These are phyloP conservation scores for Adansonia grandidieri DNA, from an alignment of 441 rosid species.

Conservation along the genomic window DNA sequence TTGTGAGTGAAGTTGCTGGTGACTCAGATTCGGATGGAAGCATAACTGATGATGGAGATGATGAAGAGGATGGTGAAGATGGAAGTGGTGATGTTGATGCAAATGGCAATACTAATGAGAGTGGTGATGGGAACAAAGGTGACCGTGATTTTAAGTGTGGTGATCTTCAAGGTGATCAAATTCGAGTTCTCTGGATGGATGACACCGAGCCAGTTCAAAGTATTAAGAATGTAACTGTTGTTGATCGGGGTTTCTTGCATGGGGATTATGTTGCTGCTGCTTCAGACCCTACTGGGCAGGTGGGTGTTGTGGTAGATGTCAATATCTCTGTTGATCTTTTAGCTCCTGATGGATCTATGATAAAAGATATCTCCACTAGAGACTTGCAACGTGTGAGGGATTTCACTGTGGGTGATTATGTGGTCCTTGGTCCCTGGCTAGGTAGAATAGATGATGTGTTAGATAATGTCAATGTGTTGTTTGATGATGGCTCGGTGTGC, in stretches of 20 bases:
- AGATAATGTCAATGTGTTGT: conserved; percentile 88
- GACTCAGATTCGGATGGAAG: conserved; percentile 46
- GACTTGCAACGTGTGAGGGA: conserved; percentile 83
- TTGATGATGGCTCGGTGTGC: conserved; percentile 96
- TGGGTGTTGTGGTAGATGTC: conserved; percentile 85
- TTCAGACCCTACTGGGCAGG: conserved; percentile 82
- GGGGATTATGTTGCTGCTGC: conserved; percentile 91
- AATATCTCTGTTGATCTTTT: conserved; percentile 71
- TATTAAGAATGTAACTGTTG: conserved; percentile 55
- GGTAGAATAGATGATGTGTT: conserved; percentile 92
- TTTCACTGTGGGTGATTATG: conserved; percentile 83
- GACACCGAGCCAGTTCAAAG: conserved; percentile 73
- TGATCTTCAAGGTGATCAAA: conserved; percentile 71
- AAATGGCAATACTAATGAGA: conserved; percentile 40
- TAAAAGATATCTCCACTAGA: conserved; percentile 67
- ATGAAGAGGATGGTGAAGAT: conserved; percentile 41
- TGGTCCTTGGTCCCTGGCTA: conserved; percentile 90
- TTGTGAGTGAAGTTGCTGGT: conserved; percentile 5
- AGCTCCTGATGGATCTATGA: conserved; percentile 65
- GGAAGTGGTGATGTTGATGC: conserved; percentile 38
- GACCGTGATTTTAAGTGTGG: conserved; percentile 47
- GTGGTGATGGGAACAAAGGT: conserved; percentile 36
- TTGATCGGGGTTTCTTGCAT: conserved; percentile 89
- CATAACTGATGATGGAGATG: conserved; percentile 41
- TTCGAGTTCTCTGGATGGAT: conserved; percentile 89